A percentile compares a stretch with the other conserved stretches of the same genome.
phyloP scores from a whole-genome alignment of 306 rosid genomes.

The Phaseolus lunatus region DNA sequence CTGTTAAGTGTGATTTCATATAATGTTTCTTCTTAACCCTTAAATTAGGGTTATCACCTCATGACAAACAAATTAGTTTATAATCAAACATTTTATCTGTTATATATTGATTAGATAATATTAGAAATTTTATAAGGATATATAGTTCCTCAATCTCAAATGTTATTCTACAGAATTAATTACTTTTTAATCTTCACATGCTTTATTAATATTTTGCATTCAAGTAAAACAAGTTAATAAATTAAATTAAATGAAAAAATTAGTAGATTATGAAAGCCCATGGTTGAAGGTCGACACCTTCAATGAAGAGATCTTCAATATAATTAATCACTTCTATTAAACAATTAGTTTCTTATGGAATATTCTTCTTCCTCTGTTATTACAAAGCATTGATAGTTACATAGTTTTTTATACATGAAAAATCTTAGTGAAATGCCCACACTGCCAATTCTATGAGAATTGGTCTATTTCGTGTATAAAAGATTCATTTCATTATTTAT shows the following conservation, averaged over 20 bases:
- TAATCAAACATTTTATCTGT: too few species aligned
- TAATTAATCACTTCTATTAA: conserved; percentile 8
- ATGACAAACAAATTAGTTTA: too few species aligned
- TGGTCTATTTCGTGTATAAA: conserved; percentile 5
- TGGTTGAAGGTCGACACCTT: not conserved
- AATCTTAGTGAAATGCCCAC: not conserved
- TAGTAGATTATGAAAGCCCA: conserved; percentile 20
- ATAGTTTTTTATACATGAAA: not conserved
- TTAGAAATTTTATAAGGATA: too few species aligned
- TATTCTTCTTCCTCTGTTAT: not conserved
- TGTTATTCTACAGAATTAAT: too few species aligned
- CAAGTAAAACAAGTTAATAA: conserved; percentile 11
- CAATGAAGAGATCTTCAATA: not conserved
- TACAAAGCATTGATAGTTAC: not conserved
- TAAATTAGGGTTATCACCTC: too few species aligned
- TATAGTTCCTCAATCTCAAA: too few species aligned
- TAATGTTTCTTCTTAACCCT: too few species aligned
- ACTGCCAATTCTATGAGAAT: not conserved
- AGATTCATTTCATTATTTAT: not conserved
- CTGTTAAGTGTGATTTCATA: too few species aligned
- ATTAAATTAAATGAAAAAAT: not conserved
- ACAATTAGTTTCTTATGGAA: not conserved
- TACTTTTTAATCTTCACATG: not conserved
- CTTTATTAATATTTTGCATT: conserved; percentile 10
- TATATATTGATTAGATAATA: too few species aligned